Evolutionary conservation across 768 basidiomycete species (phyloP).

Genomic region (Pulveroboletus sp.): DNA sequence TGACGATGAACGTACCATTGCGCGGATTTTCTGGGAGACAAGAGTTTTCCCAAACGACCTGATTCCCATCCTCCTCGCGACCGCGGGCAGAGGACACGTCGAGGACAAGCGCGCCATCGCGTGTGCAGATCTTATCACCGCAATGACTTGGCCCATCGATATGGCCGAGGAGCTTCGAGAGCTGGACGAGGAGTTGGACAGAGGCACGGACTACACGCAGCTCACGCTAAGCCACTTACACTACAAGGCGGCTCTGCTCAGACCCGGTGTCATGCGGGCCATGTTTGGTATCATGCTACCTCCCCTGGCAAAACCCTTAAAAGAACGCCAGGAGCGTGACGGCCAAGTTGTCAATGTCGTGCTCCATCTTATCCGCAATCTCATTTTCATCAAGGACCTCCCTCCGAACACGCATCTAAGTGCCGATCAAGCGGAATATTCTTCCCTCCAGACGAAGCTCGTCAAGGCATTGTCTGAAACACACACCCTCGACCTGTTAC

Average conservation of each 20-base stretch:
- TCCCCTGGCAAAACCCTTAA: constrained; percentile 61
- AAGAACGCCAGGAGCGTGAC: constrained; percentile 75
- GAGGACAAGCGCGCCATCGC: constrained; percentile 82
- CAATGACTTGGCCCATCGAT: constrained; percentile 99
- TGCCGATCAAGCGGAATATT: constrained; percentile 74
- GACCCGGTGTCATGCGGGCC: constrained; percentile 63
- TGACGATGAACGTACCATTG: constrained; percentile 94
- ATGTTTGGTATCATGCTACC: constrained; percentile 75
- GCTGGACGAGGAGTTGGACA: constrained; percentile 73
- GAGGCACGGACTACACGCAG: constrained; percentile 84
- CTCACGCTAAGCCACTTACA: constrained; percentile 74
- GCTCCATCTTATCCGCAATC: constrained; percentile 85
- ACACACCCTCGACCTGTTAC: constrained; percentile 68
- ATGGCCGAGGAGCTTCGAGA: constrained; percentile 92
- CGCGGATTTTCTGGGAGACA: constrained; percentile 88
- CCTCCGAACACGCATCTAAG: constrained; percentile 66
- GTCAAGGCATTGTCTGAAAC: constrained; percentile 67
- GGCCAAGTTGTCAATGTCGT: constrained; percentile 83
- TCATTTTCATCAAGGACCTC: constrained; percentile 89
- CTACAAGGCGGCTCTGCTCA: constrained; percentile 77
- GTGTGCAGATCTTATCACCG: constrained; percentile 85
- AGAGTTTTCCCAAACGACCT: constrained; percentile 84
- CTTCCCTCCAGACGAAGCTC: constrained; percentile 73
- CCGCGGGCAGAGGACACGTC: constrained; percentile 69
- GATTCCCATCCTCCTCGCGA: constrained; percentile 76